Conservation (phyloP, 768 basidiomycete genomes). For the Pleurotus eryngii region DNA sequence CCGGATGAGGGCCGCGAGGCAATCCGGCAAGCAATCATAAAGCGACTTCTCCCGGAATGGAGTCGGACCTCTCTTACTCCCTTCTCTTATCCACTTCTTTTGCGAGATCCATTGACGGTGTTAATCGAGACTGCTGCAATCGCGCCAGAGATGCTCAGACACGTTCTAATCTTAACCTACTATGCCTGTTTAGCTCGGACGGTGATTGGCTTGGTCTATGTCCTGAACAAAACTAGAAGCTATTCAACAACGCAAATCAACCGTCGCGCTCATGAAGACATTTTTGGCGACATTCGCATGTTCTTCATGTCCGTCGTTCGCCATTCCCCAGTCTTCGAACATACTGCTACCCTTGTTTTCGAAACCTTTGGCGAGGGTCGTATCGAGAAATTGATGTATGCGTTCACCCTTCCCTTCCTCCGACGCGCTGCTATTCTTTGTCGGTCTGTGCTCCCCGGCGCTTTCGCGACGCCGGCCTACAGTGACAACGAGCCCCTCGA, state of each 20-base stretch:
- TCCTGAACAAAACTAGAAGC: slow-evolving; percentile 69
- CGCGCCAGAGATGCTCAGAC: slow-evolving; percentile 83
- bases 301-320: slow-evolving; percentile 91
- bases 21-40: slow-evolving; percentile 82
- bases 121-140: slow-evolving; percentile 89
- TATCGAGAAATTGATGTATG: slow-evolving; percentile 82
- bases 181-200: slow-evolving; percentile 87
- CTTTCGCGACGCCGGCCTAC: slow-evolving; percentile 52
- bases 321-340: slow-evolving; percentile 84
- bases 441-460: slow-evolving; percentile 64
- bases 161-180: slow-evolving; percentile 85
- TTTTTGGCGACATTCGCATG: slow-evolving; percentile 85
- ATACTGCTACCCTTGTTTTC: slow-evolving; percentile 76
- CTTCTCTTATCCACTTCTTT: slow-evolving; percentile 80
- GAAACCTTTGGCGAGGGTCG: slow-evolving; percentile 79
- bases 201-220: slow-evolving; percentile 81
- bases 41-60: slow-evolving; percentile 89
- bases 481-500: slow-evolving; percentile 52
- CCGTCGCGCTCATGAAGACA: slow-evolving; percentile 54
- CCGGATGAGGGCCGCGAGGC: slow-evolving; percentile 75
- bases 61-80: slow-evolving; percentile 80
- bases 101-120: slow-evolving; percentile 87
- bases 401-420: slow-evolving; percentile 89
- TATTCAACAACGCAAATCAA: slow-evolving; percentile 41
- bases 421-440: slow-evolving; percentile 84